Evolutionary conservation across 805 yeast species (phyloP), one percentile per base, ranked within the genome.

Genomic region (Saccharomyces paradoxus): DNA sequence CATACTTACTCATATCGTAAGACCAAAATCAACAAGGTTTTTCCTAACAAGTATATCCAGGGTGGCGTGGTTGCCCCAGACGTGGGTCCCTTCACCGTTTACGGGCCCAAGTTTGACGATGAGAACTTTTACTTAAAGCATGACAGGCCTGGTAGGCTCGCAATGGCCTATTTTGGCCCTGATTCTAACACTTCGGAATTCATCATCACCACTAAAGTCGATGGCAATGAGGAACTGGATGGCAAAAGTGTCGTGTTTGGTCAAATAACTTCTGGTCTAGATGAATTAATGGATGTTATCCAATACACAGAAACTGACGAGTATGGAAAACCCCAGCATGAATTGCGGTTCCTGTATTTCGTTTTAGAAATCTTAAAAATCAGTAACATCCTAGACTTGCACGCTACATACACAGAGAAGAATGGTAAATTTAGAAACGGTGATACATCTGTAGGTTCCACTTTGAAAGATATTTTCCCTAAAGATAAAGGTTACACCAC

Each of bases 61-160:
- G 96, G 96, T 56, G 97, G 97, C 59, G 94, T 88, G 71, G 86
- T 85, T 68, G 83, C 86, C 58, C 80, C 78, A 31, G 91, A 92
- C 14, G 76, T 81, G 53, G 96, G 95, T 27, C 96, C 97, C 13
- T 76, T 77, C 62, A 86, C 95, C 21, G 86, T 89, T 63, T 88
- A 82, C 70, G 96, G 96, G 30, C 74, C 74, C 54, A 77, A 76
- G 64, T 84, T 89, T 65, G 77, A 74, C 3, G 97, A 90, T 69
- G 97, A 90, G 77, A 87, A 83, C 82, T 73, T 84, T 62, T 60
- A 67, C 27, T 67, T 85, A 61, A 81, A 80, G 70, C 89, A 84
- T 67, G 85, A 81, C 69, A 81, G 82, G 71, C 80, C 84, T 27
- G 87, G 87, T 59, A 73, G 87, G 65, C 58, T 85, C 53, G 81